Conservation (phyloP, 208 protist species). For the Trypanosoma rangeli region DNA sequence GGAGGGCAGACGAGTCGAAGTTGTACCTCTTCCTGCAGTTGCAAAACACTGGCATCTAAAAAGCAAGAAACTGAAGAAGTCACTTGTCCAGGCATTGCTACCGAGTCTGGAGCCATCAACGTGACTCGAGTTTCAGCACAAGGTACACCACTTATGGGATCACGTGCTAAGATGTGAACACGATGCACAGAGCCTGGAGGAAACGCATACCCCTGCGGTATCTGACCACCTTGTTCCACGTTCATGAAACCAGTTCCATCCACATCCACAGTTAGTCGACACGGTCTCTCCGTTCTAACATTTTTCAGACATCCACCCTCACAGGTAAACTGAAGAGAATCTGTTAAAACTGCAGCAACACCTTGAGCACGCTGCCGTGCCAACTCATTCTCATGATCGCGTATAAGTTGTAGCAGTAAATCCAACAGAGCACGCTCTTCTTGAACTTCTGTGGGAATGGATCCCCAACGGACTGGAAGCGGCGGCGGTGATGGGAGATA, state of each 20-base stretch:
- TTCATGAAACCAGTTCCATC: constrained; percentile 49
- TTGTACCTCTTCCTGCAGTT: constrained; percentile 53
- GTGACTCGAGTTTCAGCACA: constrained; percentile 45
- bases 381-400: constrained; percentile 23
- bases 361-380: constrained; percentile 3
- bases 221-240: constrained; percentile 60
- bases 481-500: constrained; percentile 5
- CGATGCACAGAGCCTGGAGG: constrained; percentile 41
- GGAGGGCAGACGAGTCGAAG: constrained; percentile 50
- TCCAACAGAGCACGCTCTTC: constrained; percentile 27
- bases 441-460: constrained; percentile 20
- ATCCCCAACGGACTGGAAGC: constrained; percentile 16
- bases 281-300: constrained; percentile 55
- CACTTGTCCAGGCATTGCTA: constrained; percentile 1
- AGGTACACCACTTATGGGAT: constrained; percentile 40
- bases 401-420: constrained; percentile 21
- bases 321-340: constrained; percentile 66
- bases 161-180: constrained; percentile 59
- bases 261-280: constrained; percentile 50
- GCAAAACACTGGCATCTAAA: constrained; percentile 50
- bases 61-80: constrained; percentile 38
- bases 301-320: constrained; percentile 58
- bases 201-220: constrained; percentile 47
- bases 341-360: not conserved
- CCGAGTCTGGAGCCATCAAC: constrained; percentile 38